Evolutionary conservation across 164 flowering plant species (phyloP), one percentile per base, ranked within the genome.

Genomic region (Chloranthus sessilifolius): DNA sequence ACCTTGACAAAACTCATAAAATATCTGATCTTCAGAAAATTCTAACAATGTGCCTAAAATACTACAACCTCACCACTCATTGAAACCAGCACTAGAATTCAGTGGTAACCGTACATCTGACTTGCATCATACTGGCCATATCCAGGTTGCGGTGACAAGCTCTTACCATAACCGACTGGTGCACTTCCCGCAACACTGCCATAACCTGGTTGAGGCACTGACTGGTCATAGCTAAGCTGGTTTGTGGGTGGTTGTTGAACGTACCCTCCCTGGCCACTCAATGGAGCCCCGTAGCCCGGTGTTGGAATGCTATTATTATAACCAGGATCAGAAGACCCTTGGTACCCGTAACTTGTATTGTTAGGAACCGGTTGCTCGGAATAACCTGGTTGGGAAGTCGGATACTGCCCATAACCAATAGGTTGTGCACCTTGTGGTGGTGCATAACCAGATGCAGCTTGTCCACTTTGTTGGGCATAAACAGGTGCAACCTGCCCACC

Each of bases 151-250:
- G 85, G 83, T 0, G 84, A 74, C 35, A 70, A 38, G 22, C 67
- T 74, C 56, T 79, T 79, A 0, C 60, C 78, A 62, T 74, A 80
- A 49, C 68, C 75, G 8, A 48, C 74, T 3, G 80, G 68, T 26
- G 59, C 58, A 39, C 52, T 20, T 52, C 50, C 62, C 1, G 54
- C 50, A 58, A 22, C 27, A 25, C 49, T 16, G 16, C 62, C 62
- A 46, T 63, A 63, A 21, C 61, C 57, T 15, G 67, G 4, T 21
- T 39, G 67, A 21, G 57, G 34, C 58, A 49, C 22, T 0, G 84
- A 58, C 64, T 86, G 91, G 37, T 77, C 92, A 64, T 78, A 85
- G 11, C 56, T 53, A 2, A 74, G 55, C 56, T 76, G 95, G 46
- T 67, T 51, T 24, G 77, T 48, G 20, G 73, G 38, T 4, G 78